These are phyloP conservation scores for Fusarium hostae DNA, from an alignment of 2,329 filamentous ascomycete species.

Conservation along the genomic window DNA sequence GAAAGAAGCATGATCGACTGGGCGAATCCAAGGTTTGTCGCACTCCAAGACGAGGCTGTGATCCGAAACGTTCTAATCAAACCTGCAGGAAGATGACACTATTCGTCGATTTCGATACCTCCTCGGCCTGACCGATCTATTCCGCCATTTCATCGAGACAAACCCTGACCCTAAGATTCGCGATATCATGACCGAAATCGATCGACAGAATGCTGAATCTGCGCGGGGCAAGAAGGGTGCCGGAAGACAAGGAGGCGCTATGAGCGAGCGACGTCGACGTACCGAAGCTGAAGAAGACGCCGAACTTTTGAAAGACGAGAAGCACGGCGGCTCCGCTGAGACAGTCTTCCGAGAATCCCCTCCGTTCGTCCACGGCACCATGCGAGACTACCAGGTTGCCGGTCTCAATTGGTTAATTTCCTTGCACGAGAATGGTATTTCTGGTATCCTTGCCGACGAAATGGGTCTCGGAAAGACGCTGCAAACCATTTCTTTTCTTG, in stretches of 20 bases:
- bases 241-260: constrained; percentile 85
- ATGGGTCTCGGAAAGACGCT: constrained; percentile 99
- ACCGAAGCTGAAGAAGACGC: constrained; percentile 99
- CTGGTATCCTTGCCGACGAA: constrained; percentile 95
- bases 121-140: constrained; percentile 92
- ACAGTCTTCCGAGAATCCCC: constrained; percentile 96
- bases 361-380: constrained; percentile 84
- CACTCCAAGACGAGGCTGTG: background rate
- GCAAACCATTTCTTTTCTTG: constrained; percentile 96
- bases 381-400: constrained; percentile 97
- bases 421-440: constrained; percentile 98
- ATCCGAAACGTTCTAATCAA: constrained; percentile 8
- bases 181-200: constrained; percentile 93
- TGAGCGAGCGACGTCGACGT: constrained; percentile 80
- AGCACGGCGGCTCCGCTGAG: constrained; percentile 84
- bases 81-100: constrained; percentile 85
- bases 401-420: constrained; percentile 98
- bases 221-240: constrained; percentile 77
- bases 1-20: constrained; percentile 91
- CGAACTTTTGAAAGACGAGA: constrained; percentile 86
- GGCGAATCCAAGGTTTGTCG: constrained; percentile 86
- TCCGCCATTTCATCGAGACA: constrained; percentile 98
- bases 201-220: constrained; percentile 86
- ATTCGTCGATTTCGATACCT: constrained; percentile 95
- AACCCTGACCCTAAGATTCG: constrained; percentile 96